Base-by-base conservation (phyloP, 495 filamentous ascomycete genomes). In the Acidiella bohemica region DNA sequence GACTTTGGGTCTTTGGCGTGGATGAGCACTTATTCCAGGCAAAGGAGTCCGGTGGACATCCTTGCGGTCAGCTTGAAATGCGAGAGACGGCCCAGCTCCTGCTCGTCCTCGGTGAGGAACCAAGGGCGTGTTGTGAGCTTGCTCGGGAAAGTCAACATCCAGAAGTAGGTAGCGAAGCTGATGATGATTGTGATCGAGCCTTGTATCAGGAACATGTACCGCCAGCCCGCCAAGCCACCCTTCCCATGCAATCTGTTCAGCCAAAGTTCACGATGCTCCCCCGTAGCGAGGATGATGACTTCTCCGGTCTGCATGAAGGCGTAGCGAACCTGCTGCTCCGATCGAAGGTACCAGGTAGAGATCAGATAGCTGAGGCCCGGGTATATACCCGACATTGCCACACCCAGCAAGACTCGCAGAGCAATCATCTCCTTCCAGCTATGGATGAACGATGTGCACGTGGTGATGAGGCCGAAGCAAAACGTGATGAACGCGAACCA, bases 61-160 rank as follows among this genome's bases (percentile, higher is more conserved):
- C 17, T 68, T 73, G 23, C 82, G 34, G 37, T 63, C 60, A 28
- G 42, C n/a, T 44, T 29, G 60, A 40, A 22, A 63, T 61, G 10
- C 60, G 42, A 3, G 30, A 33, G 4, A 53, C 53, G 1, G 57
- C 59, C n/a, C n/a, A 63, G 40, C 14, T 41, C 21, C 16, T 47
- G 50, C 42, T 63, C 80, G 13, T 64, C 59, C 2, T 67, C 43
- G 7, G 69, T 70, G 18, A 85, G 63, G 51, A 85, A 86, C 38
- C 42, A 59, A 47, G 78, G 76, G 55, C 73, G 78, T 3, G 57
- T 57, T 33, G 71, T 64, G 0, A 75, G 65, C 6, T 76, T 70
- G 38, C 85, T 80, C 0, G 81, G 81, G 46, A 88, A 88, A 48
- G 84, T 81, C 19, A 85, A 66, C 55, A 86, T 84, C 78, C 78